Evolutionary conservation across 2,329 filamentous ascomycete species (phyloP), one percentile per base, ranked within the genome.

Genomic region (Penicillium rolfsii): DNA sequence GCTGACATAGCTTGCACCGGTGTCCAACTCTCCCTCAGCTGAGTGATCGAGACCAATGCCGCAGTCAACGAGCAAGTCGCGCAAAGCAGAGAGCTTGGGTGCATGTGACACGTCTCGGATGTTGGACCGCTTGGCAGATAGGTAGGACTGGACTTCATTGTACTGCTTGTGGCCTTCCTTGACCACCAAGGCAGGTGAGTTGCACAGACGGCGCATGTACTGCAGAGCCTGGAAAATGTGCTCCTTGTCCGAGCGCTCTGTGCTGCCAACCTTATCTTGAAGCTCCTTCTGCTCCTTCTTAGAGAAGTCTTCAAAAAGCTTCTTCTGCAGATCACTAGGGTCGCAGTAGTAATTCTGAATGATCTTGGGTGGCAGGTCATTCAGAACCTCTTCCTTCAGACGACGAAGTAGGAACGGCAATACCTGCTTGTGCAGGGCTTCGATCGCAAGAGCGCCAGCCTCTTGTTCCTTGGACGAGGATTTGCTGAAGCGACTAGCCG

Each of bases 311-410:
- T 98, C 95, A 70, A 99, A 99, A 0, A 99, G 85, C 75, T 91
- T 96, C 81, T 89, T 91, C 76, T 99, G 95, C 55, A 99, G 81
- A 59, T 99, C 95, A 71, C 92, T 97, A 19, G 97, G 88, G 72
- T 99, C 95, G 76, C 95, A 99, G 80, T 99, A 99, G 81, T 99
- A 99, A 77, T 99, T 99, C 75, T 99, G 95, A 55, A 99, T 81
- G 71, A 99, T 99, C 87, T 99, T 99, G 7, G 95, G 95, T 2
- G 95, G 95, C 8, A 99, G 82, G 71, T 99, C 95, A 69, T 99
- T 91, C 61, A 99, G 83, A 19, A 99, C 95, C 76, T 99, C 95
- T 79, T 99, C 95, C 79, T 99, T 99, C 69, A 99, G 85, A 70
- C 95, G 93, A 62, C 95, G 91, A 41, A 99, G 86, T 63, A 99